Base-by-base conservation (phyloP, 192 early-diverging fungal species). In the Backusella westeae region DNA sequence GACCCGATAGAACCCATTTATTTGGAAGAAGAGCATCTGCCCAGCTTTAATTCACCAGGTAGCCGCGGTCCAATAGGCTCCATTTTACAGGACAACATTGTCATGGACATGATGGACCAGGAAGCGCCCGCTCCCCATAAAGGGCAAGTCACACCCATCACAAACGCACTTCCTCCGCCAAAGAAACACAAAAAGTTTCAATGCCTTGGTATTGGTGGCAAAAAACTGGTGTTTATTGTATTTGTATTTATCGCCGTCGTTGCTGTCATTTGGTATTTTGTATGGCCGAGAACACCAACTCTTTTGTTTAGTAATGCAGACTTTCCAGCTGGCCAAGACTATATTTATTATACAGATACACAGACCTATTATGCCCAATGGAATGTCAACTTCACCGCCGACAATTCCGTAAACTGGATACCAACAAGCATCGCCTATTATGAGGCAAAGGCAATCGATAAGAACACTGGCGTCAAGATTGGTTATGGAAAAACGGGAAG, bases 361-460 rank as follows among this genome's bases (percentile, higher is more conserved):
- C 23, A 14, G 3, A 66, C 39, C 9, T 74, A 67, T 0, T 56
- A 72, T 36, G 67, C 66, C n/a, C 34, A 46, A 19, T 81, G 80
- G 80, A 77, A 65, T 39, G 66, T 81, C 59, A 75, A 72, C 34
- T 63, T 81, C 6, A 77, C 69, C 1, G 72, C 70, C 1, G 75
- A 77, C 38, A 81, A 81, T 21, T 41, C 19, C n/a, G 80, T 41
- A 5, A 81, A 81, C 34, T 81, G 72, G 72, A 71, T 81, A 5
- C 76, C 75, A 15, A 81, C 76, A 34, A 73, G 52, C 4, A 56
- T 81, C 12, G 70, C 5, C 12, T 63, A 74, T 26, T 38, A 77
- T 17, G 69, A 67, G 8, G 53, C 77, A 8, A 63, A 34, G 1
- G 42, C 42, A 14, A 59, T 44, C 8, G 76, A 81, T 53, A 36